Evolutionary conservation across 2,329 filamentous ascomycete genomes (phyloP).

Genomic region (Stachybotrys chlorohalonatus): DNA sequence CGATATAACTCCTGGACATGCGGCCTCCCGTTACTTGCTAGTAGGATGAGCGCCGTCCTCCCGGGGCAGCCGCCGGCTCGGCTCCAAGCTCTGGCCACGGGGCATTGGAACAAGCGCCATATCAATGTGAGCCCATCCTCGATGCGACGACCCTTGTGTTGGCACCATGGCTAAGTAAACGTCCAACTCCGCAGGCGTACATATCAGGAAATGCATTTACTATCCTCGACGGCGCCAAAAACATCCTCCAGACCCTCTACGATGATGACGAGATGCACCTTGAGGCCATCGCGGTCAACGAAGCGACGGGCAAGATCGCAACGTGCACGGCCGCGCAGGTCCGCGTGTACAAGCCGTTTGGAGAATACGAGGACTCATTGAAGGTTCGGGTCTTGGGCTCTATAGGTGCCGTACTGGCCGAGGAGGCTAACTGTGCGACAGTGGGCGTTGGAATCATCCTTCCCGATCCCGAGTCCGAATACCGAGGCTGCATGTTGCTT

Average conservation of each 20-base stretch:
- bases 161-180: constrained; percentile 2
- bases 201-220: constrained; percentile 83
- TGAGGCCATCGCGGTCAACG: constrained; percentile 72
- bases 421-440: constrained; percentile 21
- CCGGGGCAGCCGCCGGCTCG: constrained; percentile 70
- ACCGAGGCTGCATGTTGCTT: constrained; percentile 37
- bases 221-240: constrained; percentile 65
- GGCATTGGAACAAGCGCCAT: constrained; percentile 62
- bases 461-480: constrained; percentile 30
- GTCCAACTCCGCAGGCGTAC: constrained; percentile 53
- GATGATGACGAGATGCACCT: constrained; percentile 64
- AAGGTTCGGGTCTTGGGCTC: constrained; percentile 46
- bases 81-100: constrained; percentile 68
- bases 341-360: constrained; percentile 71
- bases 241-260: constrained; percentile 83
- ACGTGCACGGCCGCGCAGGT: constrained; percentile 58
- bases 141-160: background rate
- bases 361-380: constrained; percentile 58
- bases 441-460: constrained; percentile 57
- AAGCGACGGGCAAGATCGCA: constrained; percentile 76
- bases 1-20: constrained; percentile 9
- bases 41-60: constrained; percentile 67
- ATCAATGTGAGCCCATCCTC: constrained; percentile 51
- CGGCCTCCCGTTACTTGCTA: constrained; percentile 12
- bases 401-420: background rate